phyloP scores from a whole-genome alignment of 306 rosid species.

The Astragalus glycyphyllos region DNA sequence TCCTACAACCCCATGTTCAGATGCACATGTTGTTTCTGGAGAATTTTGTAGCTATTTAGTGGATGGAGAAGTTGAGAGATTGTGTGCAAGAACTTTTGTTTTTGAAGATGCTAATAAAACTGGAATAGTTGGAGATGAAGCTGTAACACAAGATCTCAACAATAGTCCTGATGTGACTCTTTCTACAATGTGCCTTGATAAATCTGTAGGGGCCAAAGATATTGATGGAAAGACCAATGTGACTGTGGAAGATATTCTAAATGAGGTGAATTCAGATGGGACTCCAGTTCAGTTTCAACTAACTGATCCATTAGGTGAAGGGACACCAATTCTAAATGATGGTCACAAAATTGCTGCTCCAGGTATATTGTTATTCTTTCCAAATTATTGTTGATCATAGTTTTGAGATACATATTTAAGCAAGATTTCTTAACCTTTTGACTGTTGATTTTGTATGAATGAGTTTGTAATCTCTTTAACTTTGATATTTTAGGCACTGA shows the following conservation, averaged over 20 bases:
- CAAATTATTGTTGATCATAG: neutral
- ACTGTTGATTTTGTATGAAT: neutral
- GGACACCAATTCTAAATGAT: neutral
- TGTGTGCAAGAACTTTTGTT: neutral
- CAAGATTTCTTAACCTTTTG: slow-evolving; percentile 1
- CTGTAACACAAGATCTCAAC: neutral
- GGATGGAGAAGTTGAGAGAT: neutral
- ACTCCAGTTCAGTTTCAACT: neutral
- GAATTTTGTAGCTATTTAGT: slow-evolving; percentile 4
- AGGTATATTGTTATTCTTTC: slow-evolving; percentile 14
- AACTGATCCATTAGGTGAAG: neutral
- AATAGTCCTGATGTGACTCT: neutral
- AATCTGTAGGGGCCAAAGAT: neutral
- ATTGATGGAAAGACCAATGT: neutral
- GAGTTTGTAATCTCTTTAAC: slow-evolving; percentile 3
- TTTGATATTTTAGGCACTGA: slow-evolving; percentile 7
- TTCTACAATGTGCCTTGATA: neutral
- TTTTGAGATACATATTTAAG: neutral
- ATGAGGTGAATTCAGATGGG: neutral
- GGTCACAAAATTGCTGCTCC: neutral
- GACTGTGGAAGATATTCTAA: neutral
- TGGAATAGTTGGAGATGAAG: neutral
- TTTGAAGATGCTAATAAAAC: neutral
- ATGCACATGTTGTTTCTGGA: neutral
- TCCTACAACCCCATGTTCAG: neutral